phyloP scores from a whole-genome alignment of 768 basidiomycete genomes.

The Agaricus subrufescens region DNA sequence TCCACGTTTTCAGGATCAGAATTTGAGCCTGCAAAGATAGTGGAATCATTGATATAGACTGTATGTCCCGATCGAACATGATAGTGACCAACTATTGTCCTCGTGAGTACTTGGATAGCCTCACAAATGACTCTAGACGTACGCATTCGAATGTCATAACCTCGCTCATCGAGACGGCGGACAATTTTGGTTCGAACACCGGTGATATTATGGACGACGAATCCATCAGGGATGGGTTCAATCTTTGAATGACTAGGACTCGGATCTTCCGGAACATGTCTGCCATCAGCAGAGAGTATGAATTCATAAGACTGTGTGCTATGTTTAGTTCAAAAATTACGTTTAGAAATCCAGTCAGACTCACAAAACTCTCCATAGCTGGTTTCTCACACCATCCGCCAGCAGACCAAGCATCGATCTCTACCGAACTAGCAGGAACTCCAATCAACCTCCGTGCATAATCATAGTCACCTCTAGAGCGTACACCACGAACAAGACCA shows the following conservation, averaged over 20 bases:
- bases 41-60: conserved; percentile 77
- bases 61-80: conserved; percentile 73
- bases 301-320: conserved; percentile 72
- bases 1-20: conserved; percentile 24
- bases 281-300: conserved; percentile 61
- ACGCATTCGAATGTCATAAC: conserved; percentile 86
- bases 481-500: conserved; percentile 66
- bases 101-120: conserved; percentile 5
- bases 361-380: conserved; percentile 61
- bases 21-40: conserved; percentile 25
- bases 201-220: conserved; percentile 68
- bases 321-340: neutral
- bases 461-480: conserved; percentile 70
- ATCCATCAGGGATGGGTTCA: conserved; percentile 58
- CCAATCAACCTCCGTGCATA: conserved; percentile 75
- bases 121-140: conserved; percentile 20
- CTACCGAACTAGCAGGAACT: conserved; percentile 40
- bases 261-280: conserved; percentile 56
- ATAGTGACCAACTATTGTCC: conserved; percentile 69
- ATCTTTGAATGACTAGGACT: conserved; percentile 68
- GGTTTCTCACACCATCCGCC: conserved; percentile 77
- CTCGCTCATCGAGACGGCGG: conserved; percentile 74
- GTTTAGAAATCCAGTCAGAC: conserved; percentile 14
- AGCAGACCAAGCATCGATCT: conserved; percentile 56
- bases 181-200: conserved; percentile 79